Conservation (phyloP, 2,329 filamentous ascomycete species). For the Aspergillus neoniger region DNA sequence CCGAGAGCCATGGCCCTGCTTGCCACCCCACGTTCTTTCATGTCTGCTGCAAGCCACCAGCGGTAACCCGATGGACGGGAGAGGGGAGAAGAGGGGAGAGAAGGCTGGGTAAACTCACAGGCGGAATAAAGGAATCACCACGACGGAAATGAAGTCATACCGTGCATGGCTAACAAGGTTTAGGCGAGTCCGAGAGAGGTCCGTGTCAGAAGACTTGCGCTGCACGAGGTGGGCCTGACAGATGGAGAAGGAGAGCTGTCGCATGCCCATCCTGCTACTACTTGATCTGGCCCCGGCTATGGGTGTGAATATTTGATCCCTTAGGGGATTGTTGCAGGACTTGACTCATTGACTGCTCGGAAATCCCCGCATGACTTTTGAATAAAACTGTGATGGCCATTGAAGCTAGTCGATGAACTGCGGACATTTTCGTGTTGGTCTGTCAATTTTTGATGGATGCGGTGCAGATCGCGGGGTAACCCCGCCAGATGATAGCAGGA, state of each 20-base stretch:
- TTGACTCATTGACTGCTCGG: neutral
- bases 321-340: neutral
- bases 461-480: no score
- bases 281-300: neutral
- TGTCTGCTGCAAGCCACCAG: neutral
- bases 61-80: neutral
- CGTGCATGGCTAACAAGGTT: neutral
- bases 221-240: neutral
- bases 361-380: neutral
- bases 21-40: slow-evolving; percentile 2
- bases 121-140: neutral
- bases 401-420: neutral
- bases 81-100: neutral
- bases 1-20: neutral
- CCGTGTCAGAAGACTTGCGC: neutral
- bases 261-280: neutral
- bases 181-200: neutral
- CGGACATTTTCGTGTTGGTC: no score
- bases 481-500: no score
- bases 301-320: neutral
- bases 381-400: neutral
- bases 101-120: neutral
- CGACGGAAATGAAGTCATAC: neutral
- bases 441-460: no score
- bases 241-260: neutral